Conservation (phyloP, 2,329 filamentous ascomycete genomes). For the Emmonsia crescens region DNA sequence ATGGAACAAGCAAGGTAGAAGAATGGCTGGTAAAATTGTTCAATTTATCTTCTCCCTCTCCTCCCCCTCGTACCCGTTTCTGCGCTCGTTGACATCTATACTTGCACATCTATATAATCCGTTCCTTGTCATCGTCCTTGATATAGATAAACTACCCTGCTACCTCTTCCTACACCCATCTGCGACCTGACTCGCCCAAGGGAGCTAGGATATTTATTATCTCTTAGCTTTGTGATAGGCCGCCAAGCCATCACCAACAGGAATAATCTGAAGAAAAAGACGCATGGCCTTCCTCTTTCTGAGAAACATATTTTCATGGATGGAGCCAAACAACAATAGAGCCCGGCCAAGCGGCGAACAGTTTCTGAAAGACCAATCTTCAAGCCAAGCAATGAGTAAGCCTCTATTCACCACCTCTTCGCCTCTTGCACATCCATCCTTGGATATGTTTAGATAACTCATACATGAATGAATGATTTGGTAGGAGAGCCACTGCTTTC, state of each 20-base stretch:
- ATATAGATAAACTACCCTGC: neutral
- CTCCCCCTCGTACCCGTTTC: too few relatives aligned
- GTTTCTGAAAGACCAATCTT: conserved; percentile 10
- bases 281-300: conserved; percentile 30
- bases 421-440: neutral
- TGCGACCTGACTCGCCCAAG: neutral
- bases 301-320: conserved; percentile 26
- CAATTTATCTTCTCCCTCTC: neutral
- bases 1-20: neutral
- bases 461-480: neutral
- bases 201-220: neutral
- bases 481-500: conserved; percentile 25
- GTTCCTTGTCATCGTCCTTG: neutral
- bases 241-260: neutral
- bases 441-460: neutral
- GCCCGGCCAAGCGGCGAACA: conserved; percentile 2
- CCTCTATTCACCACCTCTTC: neutral
- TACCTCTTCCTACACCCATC: neutral
- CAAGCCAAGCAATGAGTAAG: conserved; percentile 10
- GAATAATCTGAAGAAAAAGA: neutral
- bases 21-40: neutral
- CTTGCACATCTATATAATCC: neutral
- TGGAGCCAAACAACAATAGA: conserved; percentile 11
- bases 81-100: neutral
- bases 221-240: neutral